Evolutionary conservation across 2,329 filamentous ascomycete genomes (phyloP).

Genomic region (Aspergillus spinulosporus): DNA sequence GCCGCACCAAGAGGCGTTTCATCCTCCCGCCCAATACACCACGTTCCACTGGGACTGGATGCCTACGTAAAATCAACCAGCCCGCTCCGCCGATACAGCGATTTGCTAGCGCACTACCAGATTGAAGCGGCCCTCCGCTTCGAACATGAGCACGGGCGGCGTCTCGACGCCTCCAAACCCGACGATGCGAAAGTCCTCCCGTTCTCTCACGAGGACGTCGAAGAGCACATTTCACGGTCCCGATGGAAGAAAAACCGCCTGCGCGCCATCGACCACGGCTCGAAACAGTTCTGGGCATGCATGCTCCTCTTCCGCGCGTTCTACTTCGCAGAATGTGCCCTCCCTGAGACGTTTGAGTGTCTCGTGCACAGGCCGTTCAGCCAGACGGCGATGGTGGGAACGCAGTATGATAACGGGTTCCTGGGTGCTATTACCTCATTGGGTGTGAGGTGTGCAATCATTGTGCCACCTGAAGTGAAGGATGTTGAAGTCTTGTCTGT

Average conservation of each 20-base stretch:
- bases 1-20: constrained; percentile 44
- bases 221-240: constrained; percentile 49
- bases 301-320: constrained; percentile 60
- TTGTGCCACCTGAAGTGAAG: constrained; percentile 25
- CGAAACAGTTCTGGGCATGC: constrained; percentile 51
- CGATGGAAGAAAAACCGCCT: constrained; percentile 45
- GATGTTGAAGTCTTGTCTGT: constrained; percentile 34
- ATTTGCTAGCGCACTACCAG: constrained; percentile 64
- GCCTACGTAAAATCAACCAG: constrained; percentile 61
- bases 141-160: constrained; percentile 50
- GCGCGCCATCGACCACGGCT: constrained; percentile 39
- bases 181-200: constrained; percentile 44
- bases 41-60: constrained; percentile 53
- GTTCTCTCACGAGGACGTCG: constrained; percentile 51
- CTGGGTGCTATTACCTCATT: constrained; percentile 32
- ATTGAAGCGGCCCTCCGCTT: constrained; percentile 62
- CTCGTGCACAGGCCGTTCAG: constrained; percentile 32
- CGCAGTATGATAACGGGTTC: constrained; percentile 24
- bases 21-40: constrained; percentile 50
- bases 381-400: constrained; percentile 25
- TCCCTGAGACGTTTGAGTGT: constrained; percentile 52
- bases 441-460: constrained; percentile 34
- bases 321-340: constrained; percentile 53
- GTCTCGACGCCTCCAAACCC: constrained; percentile 35
- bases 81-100: constrained; percentile 61